Evolutionary conservation across 2,329 filamentous ascomycete species (phyloP).

Genomic region (Cadophora luteo-olivacea): DNA sequence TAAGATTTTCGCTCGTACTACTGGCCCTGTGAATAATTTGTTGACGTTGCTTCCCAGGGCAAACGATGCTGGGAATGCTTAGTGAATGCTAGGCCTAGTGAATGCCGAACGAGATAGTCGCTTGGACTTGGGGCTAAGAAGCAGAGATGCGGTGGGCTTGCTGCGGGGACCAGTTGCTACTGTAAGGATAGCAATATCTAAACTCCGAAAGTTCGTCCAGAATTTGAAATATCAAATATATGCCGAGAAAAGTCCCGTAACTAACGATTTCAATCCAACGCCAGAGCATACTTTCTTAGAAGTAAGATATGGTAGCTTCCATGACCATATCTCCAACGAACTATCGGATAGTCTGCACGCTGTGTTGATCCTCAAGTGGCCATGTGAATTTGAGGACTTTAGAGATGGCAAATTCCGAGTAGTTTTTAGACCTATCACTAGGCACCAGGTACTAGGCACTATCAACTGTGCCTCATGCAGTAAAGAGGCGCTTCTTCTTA

Average conservation of each 20-base stretch:
- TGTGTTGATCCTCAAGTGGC: background rate
- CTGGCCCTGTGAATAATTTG: background rate
- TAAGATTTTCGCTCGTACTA: background rate
- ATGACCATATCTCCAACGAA: background rate
- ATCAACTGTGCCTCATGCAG: constrained; percentile 3
- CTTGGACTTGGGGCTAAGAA: background rate
- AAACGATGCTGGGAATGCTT: background rate
- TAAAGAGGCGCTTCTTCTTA: constrained; percentile 3
- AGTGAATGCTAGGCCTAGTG: too few species aligned
- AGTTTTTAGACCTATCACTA: background rate
- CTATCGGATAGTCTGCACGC: background rate
- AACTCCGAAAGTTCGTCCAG: background rate
- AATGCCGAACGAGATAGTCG: background rate
- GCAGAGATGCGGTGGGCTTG: background rate
- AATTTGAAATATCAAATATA: background rate
- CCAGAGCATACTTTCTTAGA: background rate
- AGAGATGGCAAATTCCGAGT: constrained; percentile 1
- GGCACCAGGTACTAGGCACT: background rate
- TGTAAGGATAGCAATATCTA: background rate
- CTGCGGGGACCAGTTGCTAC: background rate
- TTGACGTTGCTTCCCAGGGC: constrained; percentile 1
- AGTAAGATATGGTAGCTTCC: background rate
- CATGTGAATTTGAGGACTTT: background rate
- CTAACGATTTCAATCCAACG: background rate
- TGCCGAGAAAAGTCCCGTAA: background rate